phyloP scores from a whole-genome alignment of 1,284 basidiomycete species.

The Filobasidium uniguttulatum region DNA sequence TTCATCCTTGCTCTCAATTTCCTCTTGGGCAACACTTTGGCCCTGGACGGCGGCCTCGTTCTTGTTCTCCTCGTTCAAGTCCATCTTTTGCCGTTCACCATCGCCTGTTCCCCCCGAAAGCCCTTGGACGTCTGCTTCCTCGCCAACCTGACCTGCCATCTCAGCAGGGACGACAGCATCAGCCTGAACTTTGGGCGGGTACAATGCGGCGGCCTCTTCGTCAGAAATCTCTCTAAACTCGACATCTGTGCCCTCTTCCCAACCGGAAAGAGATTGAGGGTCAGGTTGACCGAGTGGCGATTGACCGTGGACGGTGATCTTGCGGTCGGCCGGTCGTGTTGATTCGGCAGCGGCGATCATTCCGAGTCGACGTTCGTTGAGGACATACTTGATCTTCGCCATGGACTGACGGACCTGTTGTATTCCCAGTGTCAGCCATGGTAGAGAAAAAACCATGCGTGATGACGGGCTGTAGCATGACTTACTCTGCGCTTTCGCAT shows the following conservation, averaged over 20 bases:
- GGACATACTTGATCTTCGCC: slow-evolving; percentile 85
- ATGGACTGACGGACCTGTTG: slow-evolving; percentile 82
- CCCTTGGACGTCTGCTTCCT: slow-evolving; percentile 6
- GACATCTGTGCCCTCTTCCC: slow-evolving; percentile 6
- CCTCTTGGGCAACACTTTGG: slow-evolving; percentile 21
- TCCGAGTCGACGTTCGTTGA: slow-evolving; percentile 80
- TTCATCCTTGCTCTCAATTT: slow-evolving; percentile 28
- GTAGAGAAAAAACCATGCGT: neutral
- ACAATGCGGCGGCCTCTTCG: neutral
- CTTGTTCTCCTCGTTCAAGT: slow-evolving; percentile 15
- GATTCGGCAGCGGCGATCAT: slow-evolving; percentile 49
- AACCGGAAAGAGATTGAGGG: slow-evolving; percentile 12
- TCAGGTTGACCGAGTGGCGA: slow-evolving; percentile 43
- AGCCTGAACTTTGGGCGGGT: too few species aligned
- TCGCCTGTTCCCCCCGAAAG: slow-evolving; percentile 10
- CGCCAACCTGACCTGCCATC: too few species aligned
- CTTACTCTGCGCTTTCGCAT: slow-evolving; percentile 27
- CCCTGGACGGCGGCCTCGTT: slow-evolving; percentile 16
- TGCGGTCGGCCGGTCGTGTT: slow-evolving; percentile 6
- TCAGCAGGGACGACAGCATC: too few species aligned
- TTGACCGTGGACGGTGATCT: slow-evolving; percentile 9
- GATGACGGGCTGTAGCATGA: slow-evolving; percentile 13
- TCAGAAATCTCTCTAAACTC: neutral
- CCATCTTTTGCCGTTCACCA: slow-evolving; percentile 15
- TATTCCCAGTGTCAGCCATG: neutral